Evolutionary conservation across 1,139 yeast genomes (phyloP).

Genomic region (Pichia sp.): DNA sequence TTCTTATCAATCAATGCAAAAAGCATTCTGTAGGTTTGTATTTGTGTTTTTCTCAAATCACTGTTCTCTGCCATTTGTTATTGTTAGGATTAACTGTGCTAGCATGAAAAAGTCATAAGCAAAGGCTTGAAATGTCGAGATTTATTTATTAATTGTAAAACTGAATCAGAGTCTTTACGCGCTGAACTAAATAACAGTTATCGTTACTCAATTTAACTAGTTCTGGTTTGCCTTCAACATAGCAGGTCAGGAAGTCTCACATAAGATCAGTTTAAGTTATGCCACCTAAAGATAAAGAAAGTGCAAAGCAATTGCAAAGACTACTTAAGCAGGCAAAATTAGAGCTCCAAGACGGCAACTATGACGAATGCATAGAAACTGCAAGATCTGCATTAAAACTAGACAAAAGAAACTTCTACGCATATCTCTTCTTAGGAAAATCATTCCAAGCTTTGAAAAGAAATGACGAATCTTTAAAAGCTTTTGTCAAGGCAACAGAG

Average conservation of each 20-base stretch:
- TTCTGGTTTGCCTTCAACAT: background rate
- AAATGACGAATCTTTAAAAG: slow-evolving; percentile 37
- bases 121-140: no score
- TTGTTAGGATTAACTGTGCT: no score
- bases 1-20: slow-evolving; percentile 75
- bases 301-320: slow-evolving; percentile 2
- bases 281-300: background rate
- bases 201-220: background rate
- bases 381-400: slow-evolving; percentile 7
- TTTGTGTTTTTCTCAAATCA: slow-evolving; percentile 20
- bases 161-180: no score
- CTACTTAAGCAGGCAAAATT: slow-evolving; percentile 8
- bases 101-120: no score
- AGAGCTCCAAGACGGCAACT: slow-evolving; percentile 8
- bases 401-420: slow-evolving; percentile 58
- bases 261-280: background rate
- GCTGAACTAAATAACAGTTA: no score
- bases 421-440: slow-evolving; percentile 57
- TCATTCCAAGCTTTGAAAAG: slow-evolving; percentile 38
- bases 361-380: slow-evolving; percentile 8
- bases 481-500: slow-evolving; percentile 39
- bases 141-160: no score
- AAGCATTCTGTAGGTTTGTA: slow-evolving; percentile 22
- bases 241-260: background rate
- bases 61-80: background rate